Evolutionary conservation across 345 rosid genomes (phyloP).

Genomic region (Garcia nutans): DNA sequence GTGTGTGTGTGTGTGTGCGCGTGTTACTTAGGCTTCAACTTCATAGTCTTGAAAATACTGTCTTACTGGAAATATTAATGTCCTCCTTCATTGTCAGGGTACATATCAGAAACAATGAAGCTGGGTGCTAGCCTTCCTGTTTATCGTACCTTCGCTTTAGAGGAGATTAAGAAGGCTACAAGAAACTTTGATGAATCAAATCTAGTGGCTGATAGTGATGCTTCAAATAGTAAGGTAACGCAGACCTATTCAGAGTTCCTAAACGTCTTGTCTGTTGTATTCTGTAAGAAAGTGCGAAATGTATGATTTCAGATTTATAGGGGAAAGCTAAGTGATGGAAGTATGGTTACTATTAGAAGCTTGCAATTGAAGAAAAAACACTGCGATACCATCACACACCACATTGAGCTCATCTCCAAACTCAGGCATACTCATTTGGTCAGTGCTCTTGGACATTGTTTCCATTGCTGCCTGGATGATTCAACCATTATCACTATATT

Average conservation of each 20-base stretch:
- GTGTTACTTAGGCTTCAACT: too few species aligned
- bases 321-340: conserved; percentile 47
- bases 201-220: conserved; percentile 23
- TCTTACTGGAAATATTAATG: not conserved
- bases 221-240: conserved; percentile 39
- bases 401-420: conserved; percentile 52
- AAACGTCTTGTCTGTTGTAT: too few species aligned
- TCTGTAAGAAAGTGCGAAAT: too few species aligned
- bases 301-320: conserved; percentile 42
- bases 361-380: conserved; percentile 39
- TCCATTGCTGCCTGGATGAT: conserved; percentile 39
- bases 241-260: not conserved
- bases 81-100: conserved; percentile 31
- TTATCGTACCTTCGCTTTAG: conserved; percentile 53
- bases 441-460: conserved; percentile 68
- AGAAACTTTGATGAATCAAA: conserved; percentile 39
- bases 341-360: conserved; percentile 39
- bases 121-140: conserved; percentile 55
- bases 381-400: conserved; percentile 34
- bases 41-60: too few species aligned
- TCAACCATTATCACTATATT: conserved; percentile 36
- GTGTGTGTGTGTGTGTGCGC: too few species aligned
- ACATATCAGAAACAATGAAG: conserved; percentile 66
- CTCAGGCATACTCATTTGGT: conserved; percentile 56
- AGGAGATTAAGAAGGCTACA: conserved; percentile 64